Evolutionary conservation across 768 basidiomycete species (phyloP).

Genomic region (Termitomyces sp.): DNA sequence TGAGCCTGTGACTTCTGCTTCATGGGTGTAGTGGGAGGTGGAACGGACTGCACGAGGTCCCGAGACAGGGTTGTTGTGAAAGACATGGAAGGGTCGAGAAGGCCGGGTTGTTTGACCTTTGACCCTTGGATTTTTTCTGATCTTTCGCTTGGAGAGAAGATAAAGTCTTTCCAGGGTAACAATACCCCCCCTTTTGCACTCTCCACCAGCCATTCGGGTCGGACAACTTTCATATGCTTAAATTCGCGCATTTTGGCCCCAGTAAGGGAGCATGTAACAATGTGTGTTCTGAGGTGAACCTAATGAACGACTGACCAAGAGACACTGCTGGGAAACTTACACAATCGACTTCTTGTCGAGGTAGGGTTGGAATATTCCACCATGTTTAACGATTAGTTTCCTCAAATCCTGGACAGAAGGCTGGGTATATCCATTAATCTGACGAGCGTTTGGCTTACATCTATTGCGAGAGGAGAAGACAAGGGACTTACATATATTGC

Average conservation of each 20-base stretch:
- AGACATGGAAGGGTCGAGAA: conserved; percentile 22
- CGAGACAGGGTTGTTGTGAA: not conserved
- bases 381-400: conserved; percentile 75
- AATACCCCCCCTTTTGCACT: conserved; percentile 66
- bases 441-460: not conserved
- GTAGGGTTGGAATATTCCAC: conserved; percentile 82
- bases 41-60: not conserved
- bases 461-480: not conserved
- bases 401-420: conserved; percentile 86
- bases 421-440: conserved; percentile 90
- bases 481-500: conserved; percentile 71
- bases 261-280: conserved; percentile 89
- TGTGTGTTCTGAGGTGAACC: conserved; percentile 63
- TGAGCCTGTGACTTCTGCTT: conserved; percentile 3
- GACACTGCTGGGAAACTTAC: conserved; percentile 37
- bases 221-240: conserved; percentile 85
- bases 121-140: conserved; percentile 49
- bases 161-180: conserved; percentile 79
- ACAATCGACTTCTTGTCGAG: conserved; percentile 74
- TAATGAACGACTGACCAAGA: not conserved
- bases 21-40: conserved; percentile 6
- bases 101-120: conserved; percentile 33
- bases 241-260: conserved; percentile 89
- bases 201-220: conserved; percentile 84
- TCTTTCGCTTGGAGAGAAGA: conserved; percentile 49